phyloP scores from a whole-genome alignment of 2,329 filamentous ascomycete genomes.

The Diaporthe australafricana region DNA sequence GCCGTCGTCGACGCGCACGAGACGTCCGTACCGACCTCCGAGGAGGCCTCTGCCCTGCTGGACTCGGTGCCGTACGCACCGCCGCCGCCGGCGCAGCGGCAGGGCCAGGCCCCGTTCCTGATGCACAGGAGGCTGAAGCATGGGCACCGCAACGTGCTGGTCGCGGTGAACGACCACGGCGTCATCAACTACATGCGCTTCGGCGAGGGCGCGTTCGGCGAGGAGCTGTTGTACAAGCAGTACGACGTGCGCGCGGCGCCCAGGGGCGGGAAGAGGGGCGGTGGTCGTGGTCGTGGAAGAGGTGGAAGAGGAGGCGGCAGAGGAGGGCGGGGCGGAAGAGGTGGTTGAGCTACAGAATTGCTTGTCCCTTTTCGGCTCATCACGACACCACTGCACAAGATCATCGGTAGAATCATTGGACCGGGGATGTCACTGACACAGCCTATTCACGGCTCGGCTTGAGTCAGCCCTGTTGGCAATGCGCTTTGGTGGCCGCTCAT shows the following conservation, averaged over 20 bases:
- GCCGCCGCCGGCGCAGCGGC: constrained; percentile 64
- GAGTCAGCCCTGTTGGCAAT: not conserved
- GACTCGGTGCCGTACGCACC: constrained; percentile 79
- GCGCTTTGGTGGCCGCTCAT: not conserved
- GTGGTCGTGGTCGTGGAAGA: constrained; percentile 47
- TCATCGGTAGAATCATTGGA: not conserved
- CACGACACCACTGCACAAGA: not conserved
- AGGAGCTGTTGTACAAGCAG: constrained; percentile 77
- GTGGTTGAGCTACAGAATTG: constrained; percentile 38
- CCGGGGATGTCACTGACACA: not conserved
- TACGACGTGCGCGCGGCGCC: constrained; percentile 54
- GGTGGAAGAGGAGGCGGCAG: constrained; percentile 57
- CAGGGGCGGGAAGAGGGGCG: constrained; percentile 53
- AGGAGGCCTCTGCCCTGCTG: constrained; percentile 78
- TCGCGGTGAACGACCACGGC: constrained; percentile 91
- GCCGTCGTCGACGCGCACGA: constrained; percentile 83
- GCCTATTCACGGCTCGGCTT: not conserved
- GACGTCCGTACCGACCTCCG: constrained; percentile 77
- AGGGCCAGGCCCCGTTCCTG: constrained; percentile 55
- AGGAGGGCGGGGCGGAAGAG: constrained; percentile 49
- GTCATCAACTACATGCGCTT: constrained; percentile 89
- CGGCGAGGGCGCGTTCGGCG: constrained; percentile 82
- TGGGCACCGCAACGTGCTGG: constrained; percentile 83
- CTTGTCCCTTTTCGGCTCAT: no score
- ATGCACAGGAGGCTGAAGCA: constrained; percentile 86